Evolutionary conservation across 1,284 basidiomycete genomes (phyloP), one percentile per base, ranked within the genome.

Genomic region (Rhodotorula sp.): DNA sequence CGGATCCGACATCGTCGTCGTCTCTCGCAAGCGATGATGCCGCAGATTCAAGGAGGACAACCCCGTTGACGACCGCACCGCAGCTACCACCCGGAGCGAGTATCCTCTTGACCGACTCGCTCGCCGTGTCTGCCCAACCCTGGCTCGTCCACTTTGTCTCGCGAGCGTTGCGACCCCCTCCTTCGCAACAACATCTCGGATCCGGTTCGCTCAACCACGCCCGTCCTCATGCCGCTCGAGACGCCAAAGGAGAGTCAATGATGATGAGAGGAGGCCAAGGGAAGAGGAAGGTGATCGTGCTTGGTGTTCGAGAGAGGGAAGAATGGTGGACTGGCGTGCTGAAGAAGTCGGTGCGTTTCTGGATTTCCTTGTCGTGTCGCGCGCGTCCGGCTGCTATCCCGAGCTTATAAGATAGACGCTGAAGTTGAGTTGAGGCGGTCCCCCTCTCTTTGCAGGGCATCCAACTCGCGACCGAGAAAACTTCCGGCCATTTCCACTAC

Each of bases 91-190:
- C 71, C 4, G 59, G 59, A 10, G n/a, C 38, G 54, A 60, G 64
- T 5, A 34, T 75, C 60, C 47, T 77, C 28, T 66, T 77, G 43
- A 75, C 76, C 49, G 76, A 77, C 56, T 71, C 71, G 34, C 66
- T 77, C 57, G 64, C 64, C 47, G 61, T 71, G 7, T 72, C 73
- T 2, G 70, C 69, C 12, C 65, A 64, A 2, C 75, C 73, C 34
- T 59, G 71, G 34, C 49, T 75, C 6, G 62, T 64, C 7, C 69
- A 70, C 18, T 62, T 70, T 28, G 43, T 77, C 34, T 45, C 62
- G 48, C 56, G 62, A 14, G 64, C 73, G 2, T 58, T 77, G 21
- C 65, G 70, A 34, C 66, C 57, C 1, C 3, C 31, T 47, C 59
- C 26, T 28, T 28, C 18, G 34, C 26, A 45, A 10, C 16, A 21